Conservation (phyloP, 352 stramenopile genomes). For the Globisporangium cylindrosporum region DNA sequence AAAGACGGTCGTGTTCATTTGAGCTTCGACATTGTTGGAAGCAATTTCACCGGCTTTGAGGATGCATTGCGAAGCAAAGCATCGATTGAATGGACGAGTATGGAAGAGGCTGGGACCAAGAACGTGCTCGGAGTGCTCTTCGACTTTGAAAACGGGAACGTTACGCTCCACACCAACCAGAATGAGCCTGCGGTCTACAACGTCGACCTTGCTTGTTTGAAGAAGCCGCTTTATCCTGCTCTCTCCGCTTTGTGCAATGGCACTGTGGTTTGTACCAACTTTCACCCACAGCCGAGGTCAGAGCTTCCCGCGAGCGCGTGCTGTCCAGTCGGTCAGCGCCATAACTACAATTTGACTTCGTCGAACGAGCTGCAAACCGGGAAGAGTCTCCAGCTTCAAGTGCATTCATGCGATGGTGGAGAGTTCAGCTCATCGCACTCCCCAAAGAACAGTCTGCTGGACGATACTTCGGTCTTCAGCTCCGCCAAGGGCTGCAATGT, state of each 20-base stretch:
- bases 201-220: constrained; percentile 31
- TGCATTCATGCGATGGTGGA: constrained; percentile 69
- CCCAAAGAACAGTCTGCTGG: constrained; percentile 64
- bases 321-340: constrained; percentile 26
- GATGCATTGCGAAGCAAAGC: constrained; percentile 23
- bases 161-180: constrained; percentile 54
- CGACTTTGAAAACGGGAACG: constrained; percentile 61
- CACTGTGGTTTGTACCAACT: constrained; percentile 56
- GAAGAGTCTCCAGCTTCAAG: constrained; percentile 65
- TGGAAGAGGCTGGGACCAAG: constrained; percentile 33
- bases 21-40: constrained; percentile 50
- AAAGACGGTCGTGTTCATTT: constrained; percentile 43
- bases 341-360: constrained; percentile 43
- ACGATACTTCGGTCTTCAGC: constrained; percentile 83
- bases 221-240: constrained; percentile 47
- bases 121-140: constrained; percentile 71
- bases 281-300: constrained; percentile 49
- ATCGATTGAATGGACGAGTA: constrained; percentile 34
- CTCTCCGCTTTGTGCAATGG: constrained; percentile 74
- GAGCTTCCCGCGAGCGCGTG: constrained; percentile 51
- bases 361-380: constrained; percentile 69
- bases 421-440: constrained; percentile 77
- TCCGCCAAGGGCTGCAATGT: constrained; percentile 70
- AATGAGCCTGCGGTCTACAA: constrained; percentile 36
- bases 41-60: constrained; percentile 32